Percentiles rank a stretch among this genome's conserved stretches.
These are phyloP conservation scores for Mercurialis annua DNA, from an alignment of 345 rosid genomes.

Conservation along the genomic window DNA sequence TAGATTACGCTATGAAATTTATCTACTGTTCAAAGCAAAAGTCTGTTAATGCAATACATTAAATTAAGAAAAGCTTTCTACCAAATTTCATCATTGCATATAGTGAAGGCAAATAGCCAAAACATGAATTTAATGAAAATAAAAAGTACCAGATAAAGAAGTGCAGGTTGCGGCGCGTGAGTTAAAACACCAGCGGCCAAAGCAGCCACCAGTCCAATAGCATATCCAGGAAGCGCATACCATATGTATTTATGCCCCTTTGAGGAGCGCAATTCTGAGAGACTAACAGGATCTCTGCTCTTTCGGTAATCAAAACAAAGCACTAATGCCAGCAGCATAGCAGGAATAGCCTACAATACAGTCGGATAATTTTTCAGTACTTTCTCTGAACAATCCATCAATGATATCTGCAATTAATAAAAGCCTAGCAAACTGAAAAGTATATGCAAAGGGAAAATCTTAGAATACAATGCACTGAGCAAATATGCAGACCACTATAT, in stretches of 20 bases:
- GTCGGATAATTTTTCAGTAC: background rate
- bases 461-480: background rate
- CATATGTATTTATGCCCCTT: conserved; percentile 86
- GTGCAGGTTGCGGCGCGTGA: conserved; percentile 88
- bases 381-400: background rate
- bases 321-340: conserved; percentile 85
- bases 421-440: background rate
- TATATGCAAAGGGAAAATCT: background rate
- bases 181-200: conserved; percentile 84
- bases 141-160: conserved; percentile 76
- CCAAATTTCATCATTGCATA: conserved; percentile 4
- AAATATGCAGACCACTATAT: background rate
- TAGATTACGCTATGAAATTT: background rate
- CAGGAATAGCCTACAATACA: conserved; percentile 86
- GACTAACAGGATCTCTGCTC: conserved; percentile 67
- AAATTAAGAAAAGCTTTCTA: background rate
- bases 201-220: conserved; percentile 71
- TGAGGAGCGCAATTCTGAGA: conserved; percentile 56
- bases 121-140: background rate
- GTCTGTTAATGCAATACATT: background rate
- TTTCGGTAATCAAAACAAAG: conserved; percentile 88
- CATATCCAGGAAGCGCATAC: conserved; percentile 91
- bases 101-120: background rate
- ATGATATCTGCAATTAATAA: background rate
- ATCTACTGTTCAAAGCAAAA: background rate